Evolutionary conservation across 345 rosid genomes (phyloP), one percentile per base, ranked within the genome.

Genomic region (Eucalyptus coolabah): DNA sequence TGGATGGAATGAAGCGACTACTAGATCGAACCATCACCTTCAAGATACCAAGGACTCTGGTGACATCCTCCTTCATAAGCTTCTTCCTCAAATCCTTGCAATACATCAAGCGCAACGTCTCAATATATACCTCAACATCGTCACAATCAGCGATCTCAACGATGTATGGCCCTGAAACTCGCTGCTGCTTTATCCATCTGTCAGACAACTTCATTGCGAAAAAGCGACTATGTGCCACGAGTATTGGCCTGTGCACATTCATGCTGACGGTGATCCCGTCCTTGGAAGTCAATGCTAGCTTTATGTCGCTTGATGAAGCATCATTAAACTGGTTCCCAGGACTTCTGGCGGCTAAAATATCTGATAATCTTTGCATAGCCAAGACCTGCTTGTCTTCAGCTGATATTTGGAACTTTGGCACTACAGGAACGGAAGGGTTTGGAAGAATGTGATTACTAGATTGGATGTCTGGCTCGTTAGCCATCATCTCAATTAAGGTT

Each of bases 71-170:
- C 86, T 93, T 95, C 99, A 97, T 98, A 90, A 97, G 95, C 95
- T 93, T 95, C 95, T 95, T 97, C 93, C 97, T 97, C 88, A 97
- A 93, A 93, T 97, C 99, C 90, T 95, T 94, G 37, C 97, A 97
- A 69, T 97, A 97, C 99, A 98, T 98, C 89, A 98, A 90, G 93
- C 97, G 94, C 93, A 98, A 89, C 16, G 98, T 96, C 95, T 98
- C 99, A 21, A 98, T 94, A 86, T 98, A 98, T 13, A 98, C 97
- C 95, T 98, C 99, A 63, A 98, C 97, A 90, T 97, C 99, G 88
- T 97, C 99, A 86, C 99, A 98, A 90, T 97, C 99, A 4, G 98
- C 96, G 91, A 98, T 97, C 95, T 98, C 99, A 88, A 98, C 99
- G 37, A 94, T 93, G 83, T 89, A 92, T 4, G 98, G 98, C 87